phyloP scores from a whole-genome alignment of 2,329 filamentous ascomycete genomes.

The Fusarium pilosicola region DNA sequence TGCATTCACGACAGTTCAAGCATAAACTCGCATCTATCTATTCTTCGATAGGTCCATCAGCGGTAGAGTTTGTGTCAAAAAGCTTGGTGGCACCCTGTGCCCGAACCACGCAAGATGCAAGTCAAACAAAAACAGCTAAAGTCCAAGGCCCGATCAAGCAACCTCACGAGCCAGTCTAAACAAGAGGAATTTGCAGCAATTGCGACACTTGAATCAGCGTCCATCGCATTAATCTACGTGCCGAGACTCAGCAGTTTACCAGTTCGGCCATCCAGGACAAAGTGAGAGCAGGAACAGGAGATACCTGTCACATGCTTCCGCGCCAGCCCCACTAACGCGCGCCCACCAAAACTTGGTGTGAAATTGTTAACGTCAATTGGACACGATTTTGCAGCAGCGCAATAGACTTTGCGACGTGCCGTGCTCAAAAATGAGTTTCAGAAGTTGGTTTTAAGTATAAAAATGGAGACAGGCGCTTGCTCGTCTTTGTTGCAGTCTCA shows the following conservation, averaged over 20 bases:
- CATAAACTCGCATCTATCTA: not conserved
- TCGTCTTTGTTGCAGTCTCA: not conserved
- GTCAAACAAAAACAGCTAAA: not conserved
- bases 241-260: not conserved
- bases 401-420: not conserved
- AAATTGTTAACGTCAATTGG: not conserved
- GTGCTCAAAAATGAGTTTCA: not conserved
- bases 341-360: not conserved
- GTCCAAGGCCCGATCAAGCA: fast-evolving
- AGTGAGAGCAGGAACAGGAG: not conserved
- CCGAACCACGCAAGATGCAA: not conserved
- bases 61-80: not conserved
- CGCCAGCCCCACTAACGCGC: not conserved
- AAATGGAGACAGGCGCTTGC: not conserved
- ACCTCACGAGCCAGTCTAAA: fast-evolving
- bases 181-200: fast-evolving
- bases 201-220: not conserved
- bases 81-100: no score
- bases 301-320: not conserved
- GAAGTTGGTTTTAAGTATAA: not conserved
- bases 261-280: not conserved
- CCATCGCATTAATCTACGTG: no score
- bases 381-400: not conserved
- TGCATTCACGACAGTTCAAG: not conserved
- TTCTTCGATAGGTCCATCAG: fast-evolving